Conservation (phyloP, 495 filamentous ascomycete species). For the Neurospora tetraspora region DNA sequence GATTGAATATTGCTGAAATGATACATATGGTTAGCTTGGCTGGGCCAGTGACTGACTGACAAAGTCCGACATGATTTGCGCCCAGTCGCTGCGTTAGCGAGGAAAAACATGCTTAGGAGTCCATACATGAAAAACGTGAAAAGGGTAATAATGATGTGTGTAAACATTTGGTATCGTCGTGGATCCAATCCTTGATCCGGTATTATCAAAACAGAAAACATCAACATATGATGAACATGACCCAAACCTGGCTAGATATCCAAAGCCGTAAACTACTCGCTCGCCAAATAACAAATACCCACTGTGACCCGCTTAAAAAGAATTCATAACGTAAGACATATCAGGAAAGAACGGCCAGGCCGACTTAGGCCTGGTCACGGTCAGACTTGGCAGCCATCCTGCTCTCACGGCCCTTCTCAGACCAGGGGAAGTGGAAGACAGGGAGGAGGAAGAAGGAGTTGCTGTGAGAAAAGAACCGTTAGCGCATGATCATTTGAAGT, state of each 20-base stretch:
- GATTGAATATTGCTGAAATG: neutral
- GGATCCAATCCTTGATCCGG: neutral
- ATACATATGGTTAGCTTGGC: neutral
- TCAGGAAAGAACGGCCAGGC: neutral
- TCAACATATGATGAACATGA: neutral
- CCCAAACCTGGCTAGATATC: neutral
- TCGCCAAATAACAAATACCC: neutral
- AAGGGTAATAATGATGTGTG: neutral
- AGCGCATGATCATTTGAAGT: conserved; percentile 6
- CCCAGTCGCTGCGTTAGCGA: neutral
- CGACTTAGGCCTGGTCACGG: conserved; percentile 20
- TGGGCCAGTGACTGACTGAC: neutral
- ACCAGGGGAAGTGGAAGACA: conserved; percentile 96
- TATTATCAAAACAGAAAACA: neutral
- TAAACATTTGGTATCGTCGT: neutral
- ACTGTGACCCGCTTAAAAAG: neutral
- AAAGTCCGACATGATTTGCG: neutral
- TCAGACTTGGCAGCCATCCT: conserved; percentile 30
- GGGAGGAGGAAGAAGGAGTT: conserved; percentile 94
- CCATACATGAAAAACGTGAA: neutral
- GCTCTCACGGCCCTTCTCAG: conserved; percentile 63
- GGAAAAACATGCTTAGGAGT: neutral
- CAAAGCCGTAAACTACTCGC: neutral
- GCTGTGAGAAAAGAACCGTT: conserved; percentile 21
- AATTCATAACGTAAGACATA: neutral